Evolutionary conservation across 2,329 filamentous ascomycete species (phyloP).

Genomic region (Magnaporthiopsis rhizophila): DNA sequence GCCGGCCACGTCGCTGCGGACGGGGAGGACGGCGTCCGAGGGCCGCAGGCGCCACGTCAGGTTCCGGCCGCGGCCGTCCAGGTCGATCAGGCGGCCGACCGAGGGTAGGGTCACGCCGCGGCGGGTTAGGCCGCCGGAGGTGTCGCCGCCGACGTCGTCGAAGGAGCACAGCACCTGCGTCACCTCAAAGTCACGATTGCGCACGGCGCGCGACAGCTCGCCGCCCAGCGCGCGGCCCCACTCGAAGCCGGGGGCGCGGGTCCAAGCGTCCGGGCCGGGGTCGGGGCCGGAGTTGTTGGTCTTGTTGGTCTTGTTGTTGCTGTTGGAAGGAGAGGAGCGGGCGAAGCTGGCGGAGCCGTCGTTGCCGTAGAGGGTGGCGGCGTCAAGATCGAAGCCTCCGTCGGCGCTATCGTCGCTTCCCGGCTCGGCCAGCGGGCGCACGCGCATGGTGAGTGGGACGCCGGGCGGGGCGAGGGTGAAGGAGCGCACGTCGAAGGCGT

Average conservation of each 20-base stretch:
- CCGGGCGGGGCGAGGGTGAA: conserved; percentile 43
- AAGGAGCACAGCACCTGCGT: conserved; percentile 28
- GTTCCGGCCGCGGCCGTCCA: conserved; percentile 34
- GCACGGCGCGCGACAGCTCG: conserved; percentile 17
- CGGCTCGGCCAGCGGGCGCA: conserved; percentile 9
- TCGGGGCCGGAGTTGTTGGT: background rate
- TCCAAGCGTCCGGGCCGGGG: background rate
- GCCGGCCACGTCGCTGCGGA: conserved; percentile 7
- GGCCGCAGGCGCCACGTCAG: conserved; percentile 26
- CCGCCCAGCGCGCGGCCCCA: too few relatives aligned
- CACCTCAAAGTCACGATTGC: conserved; percentile 8
- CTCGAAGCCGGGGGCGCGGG: too few relatives aligned
- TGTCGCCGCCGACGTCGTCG: conserved; percentile 21
- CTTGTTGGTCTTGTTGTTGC: background rate
- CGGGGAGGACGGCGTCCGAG: conserved; percentile 17
- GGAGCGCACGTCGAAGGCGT: conserved; percentile 31
- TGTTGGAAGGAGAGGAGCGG: too few relatives aligned
- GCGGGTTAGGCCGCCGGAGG: background rate
- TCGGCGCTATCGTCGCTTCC: conserved; percentile 13
- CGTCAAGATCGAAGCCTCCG: background rate
- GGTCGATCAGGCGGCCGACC: conserved; percentile 25
- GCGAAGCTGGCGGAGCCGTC: background rate
- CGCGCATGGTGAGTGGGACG: conserved; percentile 13
- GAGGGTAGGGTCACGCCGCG: conserved; percentile 20
- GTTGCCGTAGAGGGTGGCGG: background rate